Evolutionary conservation across 2,329 filamentous ascomycete species (phyloP), one percentile per base, ranked within the genome.

Genomic region (Pseudocercospora fuligena): DNA sequence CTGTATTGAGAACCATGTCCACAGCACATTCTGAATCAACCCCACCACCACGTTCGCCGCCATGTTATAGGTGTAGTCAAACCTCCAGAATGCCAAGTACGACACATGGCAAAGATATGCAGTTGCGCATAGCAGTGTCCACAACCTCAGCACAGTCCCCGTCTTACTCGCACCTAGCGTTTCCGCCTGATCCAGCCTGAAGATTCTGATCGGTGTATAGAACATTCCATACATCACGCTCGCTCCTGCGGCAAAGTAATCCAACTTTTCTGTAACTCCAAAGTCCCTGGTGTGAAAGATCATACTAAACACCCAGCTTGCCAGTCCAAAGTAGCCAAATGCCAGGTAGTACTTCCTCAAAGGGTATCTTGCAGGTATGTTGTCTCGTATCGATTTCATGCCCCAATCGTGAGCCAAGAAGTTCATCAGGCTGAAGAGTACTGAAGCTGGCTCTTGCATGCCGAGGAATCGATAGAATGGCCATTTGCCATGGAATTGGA

Each of bases 41-140:
- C 95, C 95, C 11, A 91, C 87, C 2, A 86, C 88, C 21, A 99
- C 92, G 75, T 98, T 99, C 60, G 94, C 95, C 1, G 91, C 89
- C 93, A 99, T 98, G 78, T 99, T 99, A 82, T 99, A 99, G 5
- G 90, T 91, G 78, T 99, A 99, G 79, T 98, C 92, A 92, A 95
- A 99, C 19, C 85, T 84, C 84, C 94, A 92, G 72, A 93, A 88
- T 76, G 90, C 92, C 63, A 99, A 85, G 78, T 97, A 99, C 54
- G 83, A 86, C 57, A 97, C 88, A 77, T 99, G 95, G 63, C 86
- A 82, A 27, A 85, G 76, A 79, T 97, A 99, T 61, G 97, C 80
- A 14, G 81, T 70, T 27, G 87, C 78, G 77, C 95, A 99, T 7
- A 92, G 71, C 12, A 84, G 75, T 0, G 92, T 94, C 94, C 94